A percentile compares a stretch with the other conserved stretches of the same genome.
These are phyloP conservation scores for Fraxinus dipetala DNA, from an alignment of 305 asterid genomes.

Conservation along the genomic window DNA sequence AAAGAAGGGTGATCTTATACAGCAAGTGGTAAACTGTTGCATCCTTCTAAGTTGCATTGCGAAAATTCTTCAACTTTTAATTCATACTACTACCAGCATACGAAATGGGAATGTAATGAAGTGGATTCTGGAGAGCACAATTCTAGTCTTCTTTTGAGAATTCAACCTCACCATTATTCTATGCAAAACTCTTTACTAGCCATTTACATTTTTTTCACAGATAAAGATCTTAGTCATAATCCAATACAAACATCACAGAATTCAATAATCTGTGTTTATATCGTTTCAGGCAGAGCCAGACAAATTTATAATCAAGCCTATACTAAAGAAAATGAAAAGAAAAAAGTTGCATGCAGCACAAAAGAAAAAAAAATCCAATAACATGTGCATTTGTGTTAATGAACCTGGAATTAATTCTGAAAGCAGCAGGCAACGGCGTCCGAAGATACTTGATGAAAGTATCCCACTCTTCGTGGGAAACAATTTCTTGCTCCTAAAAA, in stretches of 20 bases:
- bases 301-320: neutral
- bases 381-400: neutral
- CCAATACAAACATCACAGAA: conserved; percentile 1
- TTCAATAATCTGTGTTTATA: neutral
- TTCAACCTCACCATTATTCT: neutral
- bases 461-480: conserved; percentile 81
- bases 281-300: conserved; percentile 10
- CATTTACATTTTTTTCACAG: neutral
- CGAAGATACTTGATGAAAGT: conserved; percentile 61
- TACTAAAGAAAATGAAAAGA: neutral
- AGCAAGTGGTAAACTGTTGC: neutral
- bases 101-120: neutral
- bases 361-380: neutral
- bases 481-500: conserved; percentile 73
- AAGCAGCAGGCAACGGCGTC: conserved; percentile 88
- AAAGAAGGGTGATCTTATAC: neutral
- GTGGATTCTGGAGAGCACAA: neutral
- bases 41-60: neutral
- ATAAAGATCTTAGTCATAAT: neutral
- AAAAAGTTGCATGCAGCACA: neutral
- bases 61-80: neutral
- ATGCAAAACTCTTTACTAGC: neutral
- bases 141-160: neutral
- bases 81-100: neutral
- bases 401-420: conserved; percentile 90